Evolutionary conservation across 768 basidiomycete genomes (phyloP).

Genomic region (Leucosporidium yakuticum): DNA sequence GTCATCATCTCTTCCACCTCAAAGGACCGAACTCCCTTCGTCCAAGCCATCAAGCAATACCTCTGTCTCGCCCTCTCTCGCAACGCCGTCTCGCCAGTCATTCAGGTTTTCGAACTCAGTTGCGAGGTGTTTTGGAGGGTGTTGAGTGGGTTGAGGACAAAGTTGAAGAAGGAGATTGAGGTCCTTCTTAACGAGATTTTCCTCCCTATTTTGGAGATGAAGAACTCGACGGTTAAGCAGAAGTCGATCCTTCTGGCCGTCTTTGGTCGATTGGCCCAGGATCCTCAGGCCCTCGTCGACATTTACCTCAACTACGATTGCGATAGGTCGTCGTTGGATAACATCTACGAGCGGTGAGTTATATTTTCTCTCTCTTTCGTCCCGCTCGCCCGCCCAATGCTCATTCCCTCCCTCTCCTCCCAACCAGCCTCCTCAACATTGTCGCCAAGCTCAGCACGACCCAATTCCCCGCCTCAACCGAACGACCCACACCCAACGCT

Average conservation of each 20-base stretch:
- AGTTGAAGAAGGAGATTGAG: conserved; percentile 99
- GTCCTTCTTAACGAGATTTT: conserved; percentile 98
- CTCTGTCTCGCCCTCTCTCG: conserved; percentile 85
- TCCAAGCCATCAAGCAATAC: conserved; percentile 93
- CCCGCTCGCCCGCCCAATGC: neutral
- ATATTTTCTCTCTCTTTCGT: neutral
- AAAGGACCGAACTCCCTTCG: conserved; percentile 78
- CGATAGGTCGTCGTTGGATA: conserved; percentile 86
- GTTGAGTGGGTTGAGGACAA: conserved; percentile 85
- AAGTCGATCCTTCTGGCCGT: conserved; percentile 79
- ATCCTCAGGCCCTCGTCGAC: conserved; percentile 95
- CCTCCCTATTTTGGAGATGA: conserved; percentile 96
- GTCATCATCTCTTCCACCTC: conserved; percentile 87
- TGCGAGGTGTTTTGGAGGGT: conserved; percentile 99
- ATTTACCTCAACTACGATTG: conserved; percentile 99
- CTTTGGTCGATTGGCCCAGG: conserved; percentile 84
- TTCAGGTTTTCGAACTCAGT: conserved; percentile 94
- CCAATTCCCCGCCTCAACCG: conserved; percentile 43
- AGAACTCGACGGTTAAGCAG: conserved; percentile 88
- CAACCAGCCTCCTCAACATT: conserved; percentile 68
- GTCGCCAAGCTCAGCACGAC: conserved; percentile 81
- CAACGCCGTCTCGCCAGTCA: conserved; percentile 90
- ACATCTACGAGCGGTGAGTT: conserved; percentile 89
- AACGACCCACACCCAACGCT: conserved; percentile 15
- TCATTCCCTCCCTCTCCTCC: too few species aligned